phyloP scores from a whole-genome alignment of 345 rosid species.

The Brassica napus region Da-Ae NC_063443.1:14861501-14862000 shows the following conservation, averaged over 20 bases:
- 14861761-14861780: neutral
- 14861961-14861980: neutral
- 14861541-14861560: neutral
- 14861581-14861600: neutral
- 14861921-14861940: neutral
- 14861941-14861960: neutral
- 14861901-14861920: neutral
- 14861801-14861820: no score
- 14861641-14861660: no score
- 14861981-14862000: slow-evolving; percentile 32
- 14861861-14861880: neutral
- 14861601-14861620: neutral
- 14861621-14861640: no score
- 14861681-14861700: no score
- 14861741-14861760: neutral
- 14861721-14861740: neutral
- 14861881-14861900: neutral
- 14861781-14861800: neutral
- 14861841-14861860: neutral
- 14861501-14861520: neutral
- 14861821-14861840: neutral
- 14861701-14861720: neutral
- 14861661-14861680: no score
- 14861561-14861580: neutral
- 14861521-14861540: neutral